phyloP scores from a whole-genome alignment of 2,329 filamentous ascomycete genomes.

The Zasmidium cellare region DNA sequence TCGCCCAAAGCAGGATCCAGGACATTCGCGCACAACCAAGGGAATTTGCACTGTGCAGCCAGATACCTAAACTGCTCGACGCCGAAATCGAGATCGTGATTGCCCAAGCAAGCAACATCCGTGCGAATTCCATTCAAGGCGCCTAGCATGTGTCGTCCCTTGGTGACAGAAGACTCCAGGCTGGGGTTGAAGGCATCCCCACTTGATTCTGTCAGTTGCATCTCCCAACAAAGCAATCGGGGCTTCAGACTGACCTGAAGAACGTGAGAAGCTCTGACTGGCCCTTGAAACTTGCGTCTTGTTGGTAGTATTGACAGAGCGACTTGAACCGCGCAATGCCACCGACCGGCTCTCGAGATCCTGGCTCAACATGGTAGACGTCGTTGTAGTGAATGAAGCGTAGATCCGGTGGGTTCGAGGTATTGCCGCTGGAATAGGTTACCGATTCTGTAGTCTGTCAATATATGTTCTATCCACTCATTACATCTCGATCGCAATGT shows the following conservation, averaged over 20 bases:
- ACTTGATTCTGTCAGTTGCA: constrained; percentile 44
- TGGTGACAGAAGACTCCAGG: constrained; percentile 84
- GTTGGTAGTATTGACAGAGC: constrained; percentile 68
- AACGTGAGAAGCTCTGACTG: constrained; percentile 72
- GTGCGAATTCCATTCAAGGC: constrained; percentile 77
- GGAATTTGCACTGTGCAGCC: constrained; percentile 73
- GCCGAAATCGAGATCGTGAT: constrained; percentile 92
- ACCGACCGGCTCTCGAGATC: constrained; percentile 78
- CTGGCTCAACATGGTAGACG: constrained; percentile 82
- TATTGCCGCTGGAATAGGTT: constrained; percentile 21
- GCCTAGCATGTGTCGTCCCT: constrained; percentile 86
- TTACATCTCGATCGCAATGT: too few species aligned
- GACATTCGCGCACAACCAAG: constrained; percentile 88
- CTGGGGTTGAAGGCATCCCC: constrained; percentile 93
- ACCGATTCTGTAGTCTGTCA: constrained; percentile 21
- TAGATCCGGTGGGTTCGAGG: constrained; percentile 60
- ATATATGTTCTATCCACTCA: not conserved
- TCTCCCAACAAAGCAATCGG: too few species aligned
- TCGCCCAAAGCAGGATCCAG: constrained; percentile 79
- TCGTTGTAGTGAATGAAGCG: constrained; percentile 91
- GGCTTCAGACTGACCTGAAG: constrained; percentile 55
- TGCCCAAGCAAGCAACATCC: constrained; percentile 81
- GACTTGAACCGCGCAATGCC: constrained; percentile 80
- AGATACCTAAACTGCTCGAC: constrained; percentile 76
- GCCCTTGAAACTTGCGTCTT: constrained; percentile 57